Conservation (phyloP, 306 rosid genomes). For the Calophaca sinica region DNA sequence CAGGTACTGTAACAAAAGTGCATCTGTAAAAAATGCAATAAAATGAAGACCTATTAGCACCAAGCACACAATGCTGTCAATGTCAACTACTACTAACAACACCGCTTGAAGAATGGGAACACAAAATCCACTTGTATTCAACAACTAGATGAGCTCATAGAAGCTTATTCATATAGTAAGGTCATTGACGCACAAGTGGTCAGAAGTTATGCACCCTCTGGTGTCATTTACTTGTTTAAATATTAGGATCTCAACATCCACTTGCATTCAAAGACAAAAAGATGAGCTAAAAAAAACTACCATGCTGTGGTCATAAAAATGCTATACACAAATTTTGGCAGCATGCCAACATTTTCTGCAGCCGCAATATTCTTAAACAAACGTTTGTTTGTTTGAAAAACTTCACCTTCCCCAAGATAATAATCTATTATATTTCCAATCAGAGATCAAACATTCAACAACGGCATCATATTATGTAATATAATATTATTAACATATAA, state of each 20-base stretch:
- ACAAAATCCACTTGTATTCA: slow-evolving; percentile 37
- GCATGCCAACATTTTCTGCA: slow-evolving; percentile 46
- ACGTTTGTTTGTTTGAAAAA: slow-evolving; percentile 1
- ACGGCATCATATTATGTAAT: slow-evolving; percentile 20
- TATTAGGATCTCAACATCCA: slow-evolving; percentile 43
- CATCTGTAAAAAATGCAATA: not conserved
- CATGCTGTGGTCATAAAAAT: slow-evolving; percentile 38
- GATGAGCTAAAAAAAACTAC: slow-evolving; percentile 45
- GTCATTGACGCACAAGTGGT: slow-evolving; percentile 40
- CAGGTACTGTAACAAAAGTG: no score
- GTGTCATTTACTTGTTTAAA: slow-evolving; percentile 40
- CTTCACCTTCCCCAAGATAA: slow-evolving; percentile 40
- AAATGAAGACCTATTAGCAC: slow-evolving; percentile 35
- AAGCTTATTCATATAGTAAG: slow-evolving; percentile 22
- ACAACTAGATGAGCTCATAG: slow-evolving; percentile 18
- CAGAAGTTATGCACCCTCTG: slow-evolving; percentile 28
- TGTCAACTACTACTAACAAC: slow-evolving; percentile 35
- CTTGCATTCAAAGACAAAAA: slow-evolving; percentile 47
- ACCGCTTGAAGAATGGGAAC: slow-evolving; percentile 39
- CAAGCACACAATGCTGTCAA: not conserved
- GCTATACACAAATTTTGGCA: slow-evolving; percentile 39
- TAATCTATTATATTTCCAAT: slow-evolving; percentile 32
- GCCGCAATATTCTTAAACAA: slow-evolving; percentile 42
- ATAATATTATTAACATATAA: not conserved
- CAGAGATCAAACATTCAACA: slow-evolving; percentile 28